phyloP scores from a whole-genome alignment of 2,329 filamentous ascomycete genomes.

The Exophiala spinifera region DNA sequence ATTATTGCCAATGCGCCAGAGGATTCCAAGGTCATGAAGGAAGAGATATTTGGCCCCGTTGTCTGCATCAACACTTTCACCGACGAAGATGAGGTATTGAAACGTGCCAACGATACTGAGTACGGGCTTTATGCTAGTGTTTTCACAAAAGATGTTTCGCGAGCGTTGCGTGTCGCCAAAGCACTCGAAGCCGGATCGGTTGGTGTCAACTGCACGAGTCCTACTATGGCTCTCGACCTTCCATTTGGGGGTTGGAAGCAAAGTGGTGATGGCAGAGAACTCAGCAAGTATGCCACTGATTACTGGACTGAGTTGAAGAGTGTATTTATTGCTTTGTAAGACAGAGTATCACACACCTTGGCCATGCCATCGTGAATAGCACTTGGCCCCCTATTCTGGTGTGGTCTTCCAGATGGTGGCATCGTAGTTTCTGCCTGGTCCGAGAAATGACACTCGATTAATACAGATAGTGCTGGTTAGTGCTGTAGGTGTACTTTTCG shows the following conservation, averaged over 20 bases:
- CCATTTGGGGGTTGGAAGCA: conserved; percentile 40
- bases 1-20: conserved; percentile 59
- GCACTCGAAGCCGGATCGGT: conserved; percentile 57
- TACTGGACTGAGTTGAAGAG: conserved; percentile 61
- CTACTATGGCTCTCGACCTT: conserved; percentile 23
- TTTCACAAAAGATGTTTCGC: conserved; percentile 53
- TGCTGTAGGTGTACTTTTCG: too few species aligned
- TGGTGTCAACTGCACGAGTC: conserved; percentile 56
- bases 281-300: conserved; percentile 46
- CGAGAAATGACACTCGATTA: too few species aligned
- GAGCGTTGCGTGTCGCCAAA: conserved; percentile 52
- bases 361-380: too few species aligned
- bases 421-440: too few species aligned
- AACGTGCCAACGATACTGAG: conserved; percentile 52
- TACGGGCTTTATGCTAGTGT: conserved; percentile 58
- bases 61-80: conserved; percentile 62
- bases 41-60: conserved; percentile 64
- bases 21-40: conserved; percentile 53
- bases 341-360: too few species aligned
- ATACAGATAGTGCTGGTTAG: too few species aligned
- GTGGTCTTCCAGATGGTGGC: too few species aligned
- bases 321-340: conserved; percentile 30
- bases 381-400: too few species aligned
- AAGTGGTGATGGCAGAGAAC: conserved; percentile 33
- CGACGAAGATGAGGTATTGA: conserved; percentile 59